A percentile compares a stretch with the other conserved stretches of the same genome.
Evolutionary conservation across 2,329 filamentous ascomycete genomes (phyloP).

Genomic region (Dothideomycetes sp.): DNA sequence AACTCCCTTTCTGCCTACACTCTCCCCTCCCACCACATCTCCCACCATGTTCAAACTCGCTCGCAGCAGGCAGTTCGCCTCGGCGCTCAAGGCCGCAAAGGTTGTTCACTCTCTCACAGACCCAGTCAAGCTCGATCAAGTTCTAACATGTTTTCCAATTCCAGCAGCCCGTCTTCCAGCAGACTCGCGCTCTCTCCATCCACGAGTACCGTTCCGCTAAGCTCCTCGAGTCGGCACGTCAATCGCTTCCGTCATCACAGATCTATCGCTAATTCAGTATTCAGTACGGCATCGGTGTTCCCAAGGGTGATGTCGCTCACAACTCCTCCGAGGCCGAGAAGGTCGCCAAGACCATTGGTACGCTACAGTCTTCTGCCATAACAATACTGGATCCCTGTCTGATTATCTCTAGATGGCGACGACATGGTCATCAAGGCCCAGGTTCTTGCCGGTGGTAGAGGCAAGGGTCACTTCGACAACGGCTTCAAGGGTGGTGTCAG

Average conservation of each 20-base stretch:
- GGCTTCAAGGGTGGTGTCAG: constrained; percentile 97
- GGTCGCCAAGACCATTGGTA: constrained; percentile 82
- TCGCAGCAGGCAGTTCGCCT: constrained; percentile 70
- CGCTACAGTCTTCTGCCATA: constrained; percentile 17
- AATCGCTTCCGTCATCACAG: constrained; percentile 14
- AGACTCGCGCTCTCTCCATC: constrained; percentile 58
- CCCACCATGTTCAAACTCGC: constrained; percentile 76
- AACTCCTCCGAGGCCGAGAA: constrained; percentile 79
- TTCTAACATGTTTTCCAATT: constrained; percentile 9
- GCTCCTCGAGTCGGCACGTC: constrained; percentile 60
- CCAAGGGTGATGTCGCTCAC: constrained; percentile 78
- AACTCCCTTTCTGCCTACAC: background rate
- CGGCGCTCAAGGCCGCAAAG: constrained; percentile 68
- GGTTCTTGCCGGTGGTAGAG: constrained; percentile 92
- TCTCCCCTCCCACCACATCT: constrained; percentile 1
- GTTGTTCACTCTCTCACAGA: constrained; percentile 41
- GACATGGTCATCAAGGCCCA: constrained; percentile 99
- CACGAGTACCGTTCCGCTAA: constrained; percentile 97
- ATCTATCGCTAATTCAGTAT: constrained; percentile 22
- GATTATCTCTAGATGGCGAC: constrained; percentile 51
- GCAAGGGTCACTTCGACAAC: constrained; percentile 97
- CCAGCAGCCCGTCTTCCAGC: constrained; percentile 50
- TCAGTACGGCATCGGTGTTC: constrained; percentile 89
- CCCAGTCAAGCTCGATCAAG: constrained; percentile 22
- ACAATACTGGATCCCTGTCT: constrained; percentile 17